These are phyloP conservation scores for Daedaleopsis sinensis DNA, from an alignment of 768 basidiomycete genomes.

Conservation along the genomic window DNA sequence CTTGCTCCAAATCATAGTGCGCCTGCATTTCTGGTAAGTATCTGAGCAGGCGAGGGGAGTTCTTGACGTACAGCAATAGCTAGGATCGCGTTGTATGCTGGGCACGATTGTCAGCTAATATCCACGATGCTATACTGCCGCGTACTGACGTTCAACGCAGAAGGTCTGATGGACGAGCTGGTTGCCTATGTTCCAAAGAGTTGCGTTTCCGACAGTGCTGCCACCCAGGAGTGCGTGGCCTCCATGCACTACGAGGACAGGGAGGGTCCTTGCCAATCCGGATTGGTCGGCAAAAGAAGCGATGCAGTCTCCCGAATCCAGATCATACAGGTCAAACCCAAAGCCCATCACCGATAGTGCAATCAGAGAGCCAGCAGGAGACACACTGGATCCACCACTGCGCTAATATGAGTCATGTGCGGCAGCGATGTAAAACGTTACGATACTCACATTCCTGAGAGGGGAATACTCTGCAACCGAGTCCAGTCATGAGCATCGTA, in stretches of 20 bases:
- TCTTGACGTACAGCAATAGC: neutral
- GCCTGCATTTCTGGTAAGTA: neutral
- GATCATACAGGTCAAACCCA: conserved; percentile 2
- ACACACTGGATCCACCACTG: neutral
- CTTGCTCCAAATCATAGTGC: neutral
- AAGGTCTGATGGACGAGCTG: neutral
- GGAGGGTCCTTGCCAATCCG: neutral
- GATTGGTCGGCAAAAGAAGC: neutral
- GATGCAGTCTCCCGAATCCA: neutral
- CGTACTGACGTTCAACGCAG: neutral
- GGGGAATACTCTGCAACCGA: neutral
- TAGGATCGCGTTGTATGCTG: neutral
- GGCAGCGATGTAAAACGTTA: neutral
- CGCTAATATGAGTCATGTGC: neutral
- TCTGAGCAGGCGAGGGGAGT: neutral
- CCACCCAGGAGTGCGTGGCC: conserved; percentile 4
- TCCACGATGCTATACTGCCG: neutral
- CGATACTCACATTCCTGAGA: neutral
- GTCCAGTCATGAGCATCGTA: neutral
- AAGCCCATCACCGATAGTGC: neutral
- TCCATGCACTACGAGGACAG: conserved; percentile 3
- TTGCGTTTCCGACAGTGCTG: neutral
- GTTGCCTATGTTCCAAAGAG: neutral
- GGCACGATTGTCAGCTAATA: neutral
- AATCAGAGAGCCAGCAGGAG: neutral